Evolutionary conservation across 2,329 filamentous ascomycete species (phyloP).

Genomic region (Nectriaceae sp.): DNA sequence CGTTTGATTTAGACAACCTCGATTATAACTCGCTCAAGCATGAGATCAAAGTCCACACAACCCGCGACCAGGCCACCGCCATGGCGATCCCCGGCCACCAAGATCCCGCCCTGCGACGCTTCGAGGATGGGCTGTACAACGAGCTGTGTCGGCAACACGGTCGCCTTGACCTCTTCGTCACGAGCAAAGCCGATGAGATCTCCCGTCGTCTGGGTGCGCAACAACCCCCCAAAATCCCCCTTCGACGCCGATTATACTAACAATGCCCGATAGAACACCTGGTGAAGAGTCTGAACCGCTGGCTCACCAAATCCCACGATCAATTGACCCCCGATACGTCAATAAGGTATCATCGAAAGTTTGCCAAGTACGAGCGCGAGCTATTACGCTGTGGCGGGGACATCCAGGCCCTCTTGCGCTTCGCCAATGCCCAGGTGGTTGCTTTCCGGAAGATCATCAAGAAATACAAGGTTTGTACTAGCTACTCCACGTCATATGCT

Average conservation of each 20-base stretch:
- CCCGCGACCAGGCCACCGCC: conserved; percentile 66
- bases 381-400: conserved; percentile 67
- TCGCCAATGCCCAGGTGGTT: conserved; percentile 71
- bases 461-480: conserved; percentile 67
- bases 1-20: conserved; percentile 68
- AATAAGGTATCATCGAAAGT: conserved; percentile 51
- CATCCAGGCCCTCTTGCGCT: conserved; percentile 69
- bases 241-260: not conserved
- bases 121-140: conserved; percentile 71
- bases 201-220: conserved; percentile 65
- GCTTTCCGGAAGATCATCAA: conserved; percentile 84
- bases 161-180: conserved; percentile 76
- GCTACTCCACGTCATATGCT: not conserved
- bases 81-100: conserved; percentile 74
- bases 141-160: conserved; percentile 76
- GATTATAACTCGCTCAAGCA: conserved; percentile 88
- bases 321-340: conserved; percentile 34
- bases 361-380: conserved; percentile 56
- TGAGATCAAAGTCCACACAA: conserved; percentile 80
- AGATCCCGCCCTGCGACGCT: conserved; percentile 58
- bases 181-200: conserved; percentile 79
- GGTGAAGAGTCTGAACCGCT: conserved; percentile 47
- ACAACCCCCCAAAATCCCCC: not conserved
- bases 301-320: conserved; percentile 41
- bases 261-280: conserved; percentile 46